A percentile compares a stretch with the other conserved stretches of the same genome.
phyloP scores from a whole-genome alignment of 306 rosid species.

The Begonia peltatifolia region DNA sequence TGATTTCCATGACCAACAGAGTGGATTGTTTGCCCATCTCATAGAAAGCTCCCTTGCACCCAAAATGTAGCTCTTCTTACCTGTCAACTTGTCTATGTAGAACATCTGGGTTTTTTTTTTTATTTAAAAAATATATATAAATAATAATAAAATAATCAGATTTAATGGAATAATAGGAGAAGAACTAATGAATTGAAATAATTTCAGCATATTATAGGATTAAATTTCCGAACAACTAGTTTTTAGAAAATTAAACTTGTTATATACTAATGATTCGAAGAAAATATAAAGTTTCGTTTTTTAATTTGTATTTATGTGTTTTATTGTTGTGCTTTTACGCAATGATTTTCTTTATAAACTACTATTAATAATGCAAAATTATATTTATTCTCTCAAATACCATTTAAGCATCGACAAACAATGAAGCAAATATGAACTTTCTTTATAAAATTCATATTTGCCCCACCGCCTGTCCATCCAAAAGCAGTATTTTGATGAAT shows the following conservation, averaged over 20 bases:
- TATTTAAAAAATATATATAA: no score
- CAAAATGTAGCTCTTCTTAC: conserved; percentile 42
- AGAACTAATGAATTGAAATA: no score
- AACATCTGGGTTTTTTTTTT: no score
- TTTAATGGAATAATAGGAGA: no score
- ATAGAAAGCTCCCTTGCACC: conserved; percentile 59
- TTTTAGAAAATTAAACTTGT: no score
- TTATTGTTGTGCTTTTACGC: no score
- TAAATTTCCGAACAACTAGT: no score
- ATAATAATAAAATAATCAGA: no score
- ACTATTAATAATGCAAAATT: background rate
- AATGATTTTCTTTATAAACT: no score
- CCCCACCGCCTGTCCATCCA: conserved; percentile 64
- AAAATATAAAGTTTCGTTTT: conserved; percentile 23
- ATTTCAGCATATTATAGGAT: no score
- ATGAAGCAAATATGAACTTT: conserved; percentile 47
- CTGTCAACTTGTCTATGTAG: conserved; percentile 8
- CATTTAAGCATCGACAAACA: conserved; percentile 24
- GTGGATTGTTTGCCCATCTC: conserved; percentile 36
- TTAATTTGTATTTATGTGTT: conserved; percentile 4
- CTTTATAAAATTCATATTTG: conserved; percentile 52
- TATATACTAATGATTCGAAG: no score
- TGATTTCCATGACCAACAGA: conserved; percentile 68
- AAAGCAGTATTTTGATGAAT: conserved; percentile 13
- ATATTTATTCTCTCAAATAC: background rate